Base-by-base conservation (phyloP, 1,139 yeast genomes). In the Hanseniaspora gamundiae region DNA sequence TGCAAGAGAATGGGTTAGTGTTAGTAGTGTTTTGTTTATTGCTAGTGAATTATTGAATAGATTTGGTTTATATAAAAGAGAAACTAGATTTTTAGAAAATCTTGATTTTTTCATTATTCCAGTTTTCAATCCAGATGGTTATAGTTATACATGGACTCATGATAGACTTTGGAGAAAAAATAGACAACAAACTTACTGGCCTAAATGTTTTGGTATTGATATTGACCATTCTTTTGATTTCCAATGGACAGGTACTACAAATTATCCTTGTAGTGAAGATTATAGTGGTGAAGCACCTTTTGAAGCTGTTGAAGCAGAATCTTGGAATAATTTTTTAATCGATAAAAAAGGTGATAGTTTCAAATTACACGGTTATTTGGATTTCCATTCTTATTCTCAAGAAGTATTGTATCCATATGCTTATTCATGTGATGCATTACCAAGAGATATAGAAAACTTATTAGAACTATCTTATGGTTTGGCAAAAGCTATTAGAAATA, bases 111-210 rank as follows among this genome's bases (percentile, higher is more conserved):
- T 83, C 31, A 77, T 86, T 51, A 70, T 86, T 36, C 96, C 96
- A 0, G 83, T 85, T 10, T 71, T 78, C 61, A 87, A 87, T 57
- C 95, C 95, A 0, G 96, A 87, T 61, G 96, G 96, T 0, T 87
- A 87, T 58, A 86, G 68, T 13, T 81, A 81, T 59, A 71, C 94
- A 2, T 87, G 95, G 95, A 70, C 68, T 4, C 58, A 66, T 31
- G 95, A 87, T 58, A 67, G 96, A 45, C 67, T 87, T 49, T 87
- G 96, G 96, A 69, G 94, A 41, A 87, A 87, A 59, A 87, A 85
- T 62, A 72, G 95, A 49, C 95, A 87, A 62, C 73, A 74, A 44
- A 82, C 94, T 0, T 71, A 68, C 33, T 63, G 75, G 42, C 77
- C 84, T 4, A 63, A 70, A 39, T 87, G 96, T 61, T 67, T 71